These are phyloP conservation scores for Populus euphratica DNA, from an alignment of 345 rosid genomes.

Conservation along the genomic window DNA sequence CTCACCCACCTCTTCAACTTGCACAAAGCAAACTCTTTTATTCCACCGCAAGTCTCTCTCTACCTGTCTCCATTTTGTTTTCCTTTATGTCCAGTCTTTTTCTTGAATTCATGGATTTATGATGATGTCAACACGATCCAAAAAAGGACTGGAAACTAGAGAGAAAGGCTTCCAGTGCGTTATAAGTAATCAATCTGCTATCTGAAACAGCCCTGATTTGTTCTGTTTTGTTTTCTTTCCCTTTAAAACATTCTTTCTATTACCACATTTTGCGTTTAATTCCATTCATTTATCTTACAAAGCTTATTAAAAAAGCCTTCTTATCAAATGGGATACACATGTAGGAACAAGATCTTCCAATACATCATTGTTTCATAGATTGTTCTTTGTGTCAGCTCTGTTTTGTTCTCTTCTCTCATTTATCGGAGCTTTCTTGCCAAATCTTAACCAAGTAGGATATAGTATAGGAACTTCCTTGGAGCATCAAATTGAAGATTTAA, in stretches of 20 bases:
- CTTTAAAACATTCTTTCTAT: not conserved
- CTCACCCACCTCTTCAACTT: constrained; percentile 32
- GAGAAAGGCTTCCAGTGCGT: constrained; percentile 12
- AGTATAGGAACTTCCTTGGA: not conserved
- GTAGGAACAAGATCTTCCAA: not conserved
- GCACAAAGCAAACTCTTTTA: constrained; percentile 31
- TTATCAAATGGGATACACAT: not conserved
- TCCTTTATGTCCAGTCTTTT: constrained; percentile 9
- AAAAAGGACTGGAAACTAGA: not conserved
- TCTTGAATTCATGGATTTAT: constrained; percentile 46
- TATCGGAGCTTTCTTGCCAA: not conserved
- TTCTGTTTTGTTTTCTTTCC: constrained; percentile 2
- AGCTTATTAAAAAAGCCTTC: not conserved
- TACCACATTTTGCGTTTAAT: not conserved
- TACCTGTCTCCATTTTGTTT: not conserved
- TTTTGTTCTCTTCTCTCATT: not conserved
- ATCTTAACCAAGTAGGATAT: not conserved
- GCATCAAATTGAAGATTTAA: not conserved
- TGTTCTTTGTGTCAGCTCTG: not conserved
- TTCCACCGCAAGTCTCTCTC: constrained; percentile 24
- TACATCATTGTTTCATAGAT: not conserved
- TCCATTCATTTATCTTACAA: not conserved
- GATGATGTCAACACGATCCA: constrained; percentile 22
- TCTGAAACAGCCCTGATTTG: constrained; percentile 7
- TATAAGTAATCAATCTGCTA: constrained; percentile 2